Evolutionary conservation across 441 rosid species (phyloP).

Genomic region (Croton laevigatus): DNA sequence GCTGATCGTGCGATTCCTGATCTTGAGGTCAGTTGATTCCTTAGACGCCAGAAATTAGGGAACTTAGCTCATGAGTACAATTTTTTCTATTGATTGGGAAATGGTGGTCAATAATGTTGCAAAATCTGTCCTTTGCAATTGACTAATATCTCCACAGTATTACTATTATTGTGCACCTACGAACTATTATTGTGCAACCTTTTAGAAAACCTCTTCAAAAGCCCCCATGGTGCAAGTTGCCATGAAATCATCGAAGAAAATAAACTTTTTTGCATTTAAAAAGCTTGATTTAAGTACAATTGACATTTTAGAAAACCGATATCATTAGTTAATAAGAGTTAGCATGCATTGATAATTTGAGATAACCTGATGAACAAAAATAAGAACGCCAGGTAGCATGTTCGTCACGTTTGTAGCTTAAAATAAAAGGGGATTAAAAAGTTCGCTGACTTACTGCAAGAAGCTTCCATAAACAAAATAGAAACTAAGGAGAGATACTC

Average conservation of each 20-base stretch:
- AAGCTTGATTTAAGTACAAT: not conserved
- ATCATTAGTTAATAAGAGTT: not conserved
- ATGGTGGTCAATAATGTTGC: not conserved
- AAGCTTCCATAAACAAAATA: not conserved
- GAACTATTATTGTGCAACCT: too few species aligned
- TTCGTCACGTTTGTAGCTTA: not conserved
- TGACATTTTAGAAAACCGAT: not conserved
- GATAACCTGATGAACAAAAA: not conserved
- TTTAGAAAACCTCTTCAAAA: too few species aligned
- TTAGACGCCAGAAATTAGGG: not conserved
- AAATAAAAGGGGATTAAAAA: too few species aligned
- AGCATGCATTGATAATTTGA: not conserved
- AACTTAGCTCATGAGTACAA: not conserved
- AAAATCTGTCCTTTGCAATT: not conserved
- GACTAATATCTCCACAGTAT: not conserved
- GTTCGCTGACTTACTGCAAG: not conserved
- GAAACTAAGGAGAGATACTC: not conserved
- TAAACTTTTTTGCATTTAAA: too few species aligned
- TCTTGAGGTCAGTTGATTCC: slow-evolving; percentile 64
- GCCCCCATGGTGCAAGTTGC: too few species aligned
- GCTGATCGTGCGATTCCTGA: slow-evolving; percentile 92
- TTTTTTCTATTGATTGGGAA: not conserved
- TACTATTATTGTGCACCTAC: not conserved
- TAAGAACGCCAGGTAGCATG: not conserved
- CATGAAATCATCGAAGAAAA: too few species aligned